phyloP scores from a whole-genome alignment of 164 flowering plant genomes.

The Vitis rupestris region DNA sequence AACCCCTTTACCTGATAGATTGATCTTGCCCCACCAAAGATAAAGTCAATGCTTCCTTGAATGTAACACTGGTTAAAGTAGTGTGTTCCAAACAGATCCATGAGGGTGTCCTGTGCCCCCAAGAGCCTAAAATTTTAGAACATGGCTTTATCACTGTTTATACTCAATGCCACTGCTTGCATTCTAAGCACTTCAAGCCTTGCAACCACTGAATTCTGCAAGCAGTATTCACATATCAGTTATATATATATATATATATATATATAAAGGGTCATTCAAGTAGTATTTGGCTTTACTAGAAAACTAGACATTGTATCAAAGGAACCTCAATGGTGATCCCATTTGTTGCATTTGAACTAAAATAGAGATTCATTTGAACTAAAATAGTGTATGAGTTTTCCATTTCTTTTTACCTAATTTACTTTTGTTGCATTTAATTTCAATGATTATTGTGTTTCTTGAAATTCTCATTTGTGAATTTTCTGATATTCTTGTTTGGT shows the following conservation, averaged over 20 bases:
- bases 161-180: constrained; percentile 85
- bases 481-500: no score
- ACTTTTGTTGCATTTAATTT: no score
- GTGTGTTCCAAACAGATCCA: constrained; percentile 71
- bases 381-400: no score
- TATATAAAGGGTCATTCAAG: no score
- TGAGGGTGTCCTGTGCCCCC: constrained; percentile 82
- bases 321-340: constrained; percentile 71
- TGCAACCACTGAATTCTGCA: constrained; percentile 72
- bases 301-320: neutral
- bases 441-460: no score
- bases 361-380: no score
- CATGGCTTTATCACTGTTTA: constrained; percentile 63
- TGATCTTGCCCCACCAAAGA: constrained; percentile 73
- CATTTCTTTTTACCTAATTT: no score
- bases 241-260: no score
- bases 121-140: constrained; percentile 53
- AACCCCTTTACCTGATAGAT: constrained; percentile 54
- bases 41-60: constrained; percentile 81
- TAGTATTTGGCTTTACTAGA: neutral
- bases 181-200: constrained; percentile 43
- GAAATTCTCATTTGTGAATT: no score
- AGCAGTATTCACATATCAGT: neutral
- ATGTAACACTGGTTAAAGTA: constrained; percentile 59
- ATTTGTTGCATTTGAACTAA: no score